Evolutionary conservation across 306 rosid species (phyloP).

Genomic region (Alnus rubra): DNA sequence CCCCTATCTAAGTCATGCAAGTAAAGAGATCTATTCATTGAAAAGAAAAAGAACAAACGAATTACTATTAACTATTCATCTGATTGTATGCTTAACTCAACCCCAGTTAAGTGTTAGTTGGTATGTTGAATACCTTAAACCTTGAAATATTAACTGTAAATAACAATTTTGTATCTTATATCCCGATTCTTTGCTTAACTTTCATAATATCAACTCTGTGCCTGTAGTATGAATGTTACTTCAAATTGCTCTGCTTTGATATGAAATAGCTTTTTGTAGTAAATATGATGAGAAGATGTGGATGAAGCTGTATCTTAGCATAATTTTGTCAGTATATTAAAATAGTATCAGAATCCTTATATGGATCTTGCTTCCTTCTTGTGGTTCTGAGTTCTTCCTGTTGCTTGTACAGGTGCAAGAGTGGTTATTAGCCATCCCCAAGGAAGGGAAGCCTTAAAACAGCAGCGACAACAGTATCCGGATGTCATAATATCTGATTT

Average conservation of each 20-base stretch:
- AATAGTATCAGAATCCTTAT: background rate
- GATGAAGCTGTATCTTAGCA: constrained; percentile 1
- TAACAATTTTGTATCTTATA: background rate
- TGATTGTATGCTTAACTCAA: background rate
- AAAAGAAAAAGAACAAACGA: background rate
- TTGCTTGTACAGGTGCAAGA: constrained; percentile 63
- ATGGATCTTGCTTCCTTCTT: background rate
- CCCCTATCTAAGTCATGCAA: background rate
- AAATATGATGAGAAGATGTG: background rate
- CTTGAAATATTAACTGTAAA: background rate
- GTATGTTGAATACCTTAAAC: background rate
- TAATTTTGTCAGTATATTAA: background rate
- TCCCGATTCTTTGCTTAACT: background rate
- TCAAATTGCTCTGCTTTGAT: background rate
- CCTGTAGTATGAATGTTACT: background rate
- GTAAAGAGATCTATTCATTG: background rate
- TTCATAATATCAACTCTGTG: background rate
- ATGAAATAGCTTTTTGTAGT: background rate
- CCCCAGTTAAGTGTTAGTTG: background rate
- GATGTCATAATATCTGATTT: constrained; percentile 64
- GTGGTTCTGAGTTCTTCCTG: constrained; percentile 15
- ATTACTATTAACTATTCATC: background rate
- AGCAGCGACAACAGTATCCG: constrained; percentile 56
- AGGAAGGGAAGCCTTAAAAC: constrained; percentile 64
- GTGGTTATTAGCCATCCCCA: constrained; percentile 83